Percentiles rank a stretch among this genome's conserved stretches.
These are phyloP conservation scores for Plectosphaerella cucumerina DNA, from an alignment of 2,329 filamentous ascomycete genomes.

Conservation along the genomic window DNA sequence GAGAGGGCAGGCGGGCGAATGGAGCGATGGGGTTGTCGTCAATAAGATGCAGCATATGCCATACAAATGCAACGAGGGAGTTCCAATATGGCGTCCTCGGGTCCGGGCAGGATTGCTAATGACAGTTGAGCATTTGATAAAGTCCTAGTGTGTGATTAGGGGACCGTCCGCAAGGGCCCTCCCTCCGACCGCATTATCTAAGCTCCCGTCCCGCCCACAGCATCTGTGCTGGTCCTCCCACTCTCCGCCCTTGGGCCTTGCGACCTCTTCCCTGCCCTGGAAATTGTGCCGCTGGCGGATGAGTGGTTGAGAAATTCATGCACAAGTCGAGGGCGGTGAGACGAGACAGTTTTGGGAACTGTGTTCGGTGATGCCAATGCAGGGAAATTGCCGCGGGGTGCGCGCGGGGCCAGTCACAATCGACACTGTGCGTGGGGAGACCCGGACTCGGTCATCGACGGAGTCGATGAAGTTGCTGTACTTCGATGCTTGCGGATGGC, in stretches of 20 bases:
- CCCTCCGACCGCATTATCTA: constrained; percentile 5
- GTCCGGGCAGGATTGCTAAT: constrained; percentile 2
- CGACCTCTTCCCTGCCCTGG: not conserved
- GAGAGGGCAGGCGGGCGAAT: not conserved
- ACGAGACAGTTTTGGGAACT: not conserved
- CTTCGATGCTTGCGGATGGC: not conserved
- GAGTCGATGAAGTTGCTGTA: not conserved
- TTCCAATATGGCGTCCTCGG: too few species aligned
- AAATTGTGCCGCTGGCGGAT: not conserved
- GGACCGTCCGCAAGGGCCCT: not conserved
- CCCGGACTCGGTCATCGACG: not conserved
- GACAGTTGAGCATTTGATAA: constrained; percentile 4
- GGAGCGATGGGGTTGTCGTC: not conserved
- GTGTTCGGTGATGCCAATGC: not conserved
- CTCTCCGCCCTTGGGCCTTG: too few species aligned
- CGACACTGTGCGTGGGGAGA: not conserved
- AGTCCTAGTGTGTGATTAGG: constrained; percentile 5
- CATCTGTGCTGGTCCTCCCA: not conserved
- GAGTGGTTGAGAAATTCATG: not conserved
- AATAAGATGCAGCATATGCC: too few species aligned
- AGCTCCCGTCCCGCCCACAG: not conserved
- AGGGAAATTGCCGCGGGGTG: not conserved
- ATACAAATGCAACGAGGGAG: too few species aligned
- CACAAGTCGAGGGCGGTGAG: not conserved
- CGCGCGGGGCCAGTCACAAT: not conserved